These are phyloP conservation scores for Plasmodium billcollinsi DNA, from an alignment of 169 alveolate genomes.

Conservation along the genomic window DNA sequence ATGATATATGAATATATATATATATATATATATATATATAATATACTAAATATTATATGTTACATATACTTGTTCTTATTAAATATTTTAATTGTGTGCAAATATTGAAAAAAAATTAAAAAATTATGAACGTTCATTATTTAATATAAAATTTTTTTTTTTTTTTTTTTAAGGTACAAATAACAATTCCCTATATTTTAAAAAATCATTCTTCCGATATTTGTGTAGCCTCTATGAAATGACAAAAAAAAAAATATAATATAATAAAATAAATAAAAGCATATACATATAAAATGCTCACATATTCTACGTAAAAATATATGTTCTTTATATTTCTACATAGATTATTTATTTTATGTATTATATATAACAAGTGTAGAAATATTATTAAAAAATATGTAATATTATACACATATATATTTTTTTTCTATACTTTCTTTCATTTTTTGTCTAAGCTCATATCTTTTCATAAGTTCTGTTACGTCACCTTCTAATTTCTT, in stretches of 20 bases:
- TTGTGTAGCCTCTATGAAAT: slow-evolving; percentile 68
- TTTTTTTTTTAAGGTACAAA: neutral
- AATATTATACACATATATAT: neutral
- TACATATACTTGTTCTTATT: too few species aligned
- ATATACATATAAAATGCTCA: neutral
- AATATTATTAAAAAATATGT: too few species aligned
- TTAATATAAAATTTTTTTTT: neutral
- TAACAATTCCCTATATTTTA: neutral
- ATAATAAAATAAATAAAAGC: neutral
- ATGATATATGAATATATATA: neutral
- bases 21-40: too few species aligned
- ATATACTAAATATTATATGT: too few species aligned
- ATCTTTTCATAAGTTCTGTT: slow-evolving; percentile 62
- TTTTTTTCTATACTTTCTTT: slow-evolving; percentile 55
- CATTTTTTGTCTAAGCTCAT: slow-evolving; percentile 73
- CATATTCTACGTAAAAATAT: too few species aligned
- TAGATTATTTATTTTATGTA: too few species aligned
- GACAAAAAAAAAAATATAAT: slow-evolving; percentile 12
- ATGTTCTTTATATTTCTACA: too few species aligned
- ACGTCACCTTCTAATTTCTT: slow-evolving; percentile 47
- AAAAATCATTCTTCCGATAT: slow-evolving; percentile 58
- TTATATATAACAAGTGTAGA: too few species aligned
- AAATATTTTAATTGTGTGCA: slow-evolving; percentile 3
- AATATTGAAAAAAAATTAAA: slow-evolving; percentile 9
- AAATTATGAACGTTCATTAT: slow-evolving; percentile 20